Base-by-base conservation (phyloP, 1,284 basidiomycete species). In the Meira miltonrushii region DNA sequence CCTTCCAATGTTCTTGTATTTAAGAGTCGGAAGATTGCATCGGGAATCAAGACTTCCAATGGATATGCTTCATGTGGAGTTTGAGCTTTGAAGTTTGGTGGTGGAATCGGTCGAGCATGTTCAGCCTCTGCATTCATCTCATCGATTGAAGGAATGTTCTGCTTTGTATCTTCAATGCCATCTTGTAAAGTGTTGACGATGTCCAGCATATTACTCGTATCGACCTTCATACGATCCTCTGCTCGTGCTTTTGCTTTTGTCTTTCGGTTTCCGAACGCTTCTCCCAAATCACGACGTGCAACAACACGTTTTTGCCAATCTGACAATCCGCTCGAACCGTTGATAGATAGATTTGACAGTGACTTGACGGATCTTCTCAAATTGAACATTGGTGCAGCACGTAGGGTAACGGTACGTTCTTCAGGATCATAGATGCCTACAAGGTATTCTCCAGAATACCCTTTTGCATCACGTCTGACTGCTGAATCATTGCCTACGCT, bases 161-260 rank as follows among this genome's bases (percentile, higher is more conserved):
- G 58, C 1, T 71, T 59, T 38, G 64, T 65, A 25, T 66, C 62
- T 38, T 68, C 67, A 49, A 76, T 77, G 9, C 67, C 66, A 2
- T 65, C 59, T 2, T 46, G 28, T 39, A 44, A 39, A 7, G 54
- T 39, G 9, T 43, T 13, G 9, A 75, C 68, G 8, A 55, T 50
- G 21, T 60, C 60, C 28, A 66, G 65, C 75, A 76, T 76, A 55
- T 71, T 69, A 49, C 62, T 66, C 9, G 71, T 72, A 59, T 77
- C 69, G 40, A 78, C 75, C 62, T 75, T 75, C 74, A 78, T 77
- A 39, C 71, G 62, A 55, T 78, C 75, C 55, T 72, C 65, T 52
- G 74, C 74, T 10, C 69, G 55, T 5, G 68, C 69, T 13, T 71
- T 67, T 48, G 64, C 61, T 62, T 77, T 78, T 59, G 69, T 67